Evolutionary conservation across 2,329 filamentous ascomycete species (phyloP), one percentile per base, ranked within the genome.

Genomic region (Colletotrichum noveboracense): DNA sequence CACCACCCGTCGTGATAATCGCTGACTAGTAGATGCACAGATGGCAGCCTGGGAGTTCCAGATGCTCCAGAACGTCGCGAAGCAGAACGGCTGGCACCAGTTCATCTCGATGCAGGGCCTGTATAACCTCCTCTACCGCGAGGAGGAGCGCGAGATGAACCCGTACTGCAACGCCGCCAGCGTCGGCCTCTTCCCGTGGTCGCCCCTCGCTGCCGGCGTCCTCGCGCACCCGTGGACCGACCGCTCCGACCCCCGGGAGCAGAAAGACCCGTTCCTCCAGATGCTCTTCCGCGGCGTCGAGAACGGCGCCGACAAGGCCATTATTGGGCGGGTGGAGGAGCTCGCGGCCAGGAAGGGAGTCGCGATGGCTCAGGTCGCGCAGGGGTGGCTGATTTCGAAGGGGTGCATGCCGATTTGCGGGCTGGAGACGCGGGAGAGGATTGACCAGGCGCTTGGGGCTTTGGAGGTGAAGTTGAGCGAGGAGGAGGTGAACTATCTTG

Each of bases 101-200:
- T 91, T 91, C 78, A 83, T 91, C 61, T 88, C 85, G 1, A 92
- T 92, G 90, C 89, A 92, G 77, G 89, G 90, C 70, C 84, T 88
- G 13, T 88, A 91, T 78, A 91, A 88, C 75, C 80, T 90, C 3
- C 77, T 89, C 1, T 91, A 91, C 78, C 85, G 91, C 0, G 91
- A 93, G 78, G 91, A 93, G 75, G 91, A 86, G 77, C 77, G 84
- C 16, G 84, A 86, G 71, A 86, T 85, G 84, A 85, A 80, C 32
- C 80, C 82, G 4, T 87, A 82, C 76, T 88, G 86, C 66, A 83
- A 85, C 7, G 82, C 82, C 38, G 86, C 84, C 3, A 84, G 84
- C 8, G 84, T 85, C 36, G 84, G 83, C 14, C 61, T 85, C 21
- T 69, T 77, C 32, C 70, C 76, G 26, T 76, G 74, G 70, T 76